Base-by-base conservation (phyloP, 352 stramenopile genomes). In the Globisporangium canariense region DNA sequence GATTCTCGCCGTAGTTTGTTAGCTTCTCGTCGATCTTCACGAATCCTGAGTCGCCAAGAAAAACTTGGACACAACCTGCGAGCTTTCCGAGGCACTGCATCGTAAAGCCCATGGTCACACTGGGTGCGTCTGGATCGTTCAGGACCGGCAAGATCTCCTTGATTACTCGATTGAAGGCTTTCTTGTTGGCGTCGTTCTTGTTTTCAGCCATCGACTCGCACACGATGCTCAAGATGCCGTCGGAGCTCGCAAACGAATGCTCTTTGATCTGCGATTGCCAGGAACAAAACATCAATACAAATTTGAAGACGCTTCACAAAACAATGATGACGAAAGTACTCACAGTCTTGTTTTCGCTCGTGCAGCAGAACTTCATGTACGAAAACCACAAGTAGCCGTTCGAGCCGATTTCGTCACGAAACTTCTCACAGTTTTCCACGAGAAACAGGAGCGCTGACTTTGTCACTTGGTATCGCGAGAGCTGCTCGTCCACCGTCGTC, bases 271-370 rank as follows among this genome's bases (percentile, higher is more conserved):
- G 58, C n/a, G 43, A 38, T 3, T 66, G 14, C 18, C 36, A 58
- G 36, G 16, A 4, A 54, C 49, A 9, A 8, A 16, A 41, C 11
- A 41, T 41, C 10, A 41, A 41, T 4, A 14, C 36, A 41, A 11
- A 14, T 41, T 41, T 36, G 32, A 36, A 5, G 32, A 36, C 32
- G 32, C 32, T 36, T 36, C 32, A 36, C 32, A 36, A 36, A 36
- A 36, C 32, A 36, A 36, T 36, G 32, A 9, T 36, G 32, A 8
- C 32, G 32, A 6, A 32, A 7, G 18, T 34, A 61, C 71, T 14
- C 64, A 93, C 86, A 62, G 74, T 93, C 62, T 94, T 94, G 70
- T 75, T 91, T 7, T 90, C 80, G 25, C 67, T 85, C 45, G 70
- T 63, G 16, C 66, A 86, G 60, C 81, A 93, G 65, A 78, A 89